phyloP scores from a whole-genome alignment of 2,329 filamentous ascomycete species.

The Colletotrichum abscissum region DNA sequence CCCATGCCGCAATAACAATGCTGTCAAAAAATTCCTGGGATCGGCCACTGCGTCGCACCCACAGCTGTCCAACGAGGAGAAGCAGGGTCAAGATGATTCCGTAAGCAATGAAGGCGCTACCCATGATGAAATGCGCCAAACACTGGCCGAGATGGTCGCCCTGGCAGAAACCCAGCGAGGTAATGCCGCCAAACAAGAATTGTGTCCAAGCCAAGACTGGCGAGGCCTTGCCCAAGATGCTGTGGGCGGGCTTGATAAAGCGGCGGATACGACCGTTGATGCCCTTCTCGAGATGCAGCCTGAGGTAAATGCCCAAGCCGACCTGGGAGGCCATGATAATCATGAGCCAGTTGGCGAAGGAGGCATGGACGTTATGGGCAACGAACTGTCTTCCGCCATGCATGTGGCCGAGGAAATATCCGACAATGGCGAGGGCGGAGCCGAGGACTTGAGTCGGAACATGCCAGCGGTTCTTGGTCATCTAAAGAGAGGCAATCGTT shows the following conservation, averaged over 20 bases:
- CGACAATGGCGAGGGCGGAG: conserved; percentile 80
- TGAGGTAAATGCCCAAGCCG: conserved; percentile 85
- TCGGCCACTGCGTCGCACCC: conserved; percentile 83
- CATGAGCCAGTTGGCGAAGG: conserved; percentile 85
- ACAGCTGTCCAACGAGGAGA: conserved; percentile 87
- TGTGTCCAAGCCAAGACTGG: conserved; percentile 90
- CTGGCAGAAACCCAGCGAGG: conserved; percentile 90
- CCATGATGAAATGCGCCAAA: conserved; percentile 98
- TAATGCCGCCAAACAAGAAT: conserved; percentile 96
- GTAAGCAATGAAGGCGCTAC: conserved; percentile 94
- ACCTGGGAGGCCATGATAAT: conserved; percentile 82
- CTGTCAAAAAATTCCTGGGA: conserved; percentile 99
- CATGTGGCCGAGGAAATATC: conserved; percentile 90
- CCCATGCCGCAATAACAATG: conserved; percentile 91
- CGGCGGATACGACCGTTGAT: conserved; percentile 82
- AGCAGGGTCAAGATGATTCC: conserved; percentile 88
- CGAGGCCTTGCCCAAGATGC: conserved; percentile 86
- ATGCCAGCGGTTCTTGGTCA: conserved; percentile 92
- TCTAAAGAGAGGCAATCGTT: conserved; percentile 60
- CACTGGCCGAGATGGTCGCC: conserved; percentile 94
- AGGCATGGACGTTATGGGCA: conserved; percentile 78
- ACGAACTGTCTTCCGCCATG: conserved; percentile 91
- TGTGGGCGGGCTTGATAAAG: conserved; percentile 78
- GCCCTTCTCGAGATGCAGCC: conserved; percentile 87
- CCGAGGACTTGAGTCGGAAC: conserved; percentile 86